Evolutionary conservation across 306 rosid species (phyloP), one percentile per base, ranked within the genome.

Genomic region (Vigna hirtella): DNA sequence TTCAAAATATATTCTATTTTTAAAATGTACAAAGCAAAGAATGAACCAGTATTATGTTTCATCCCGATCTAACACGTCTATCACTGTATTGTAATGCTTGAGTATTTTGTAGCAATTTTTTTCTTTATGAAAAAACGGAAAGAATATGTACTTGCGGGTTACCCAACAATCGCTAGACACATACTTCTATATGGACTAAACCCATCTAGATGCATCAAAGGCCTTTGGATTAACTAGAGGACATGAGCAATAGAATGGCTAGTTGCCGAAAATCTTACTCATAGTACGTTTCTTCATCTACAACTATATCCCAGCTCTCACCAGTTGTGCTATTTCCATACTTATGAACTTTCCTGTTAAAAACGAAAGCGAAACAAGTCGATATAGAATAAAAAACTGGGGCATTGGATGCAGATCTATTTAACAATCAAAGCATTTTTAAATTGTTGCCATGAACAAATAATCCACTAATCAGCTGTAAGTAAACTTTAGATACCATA

Each of bases 321-420:
- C 97, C 91, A 4, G 98, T 95, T 34, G 98, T 91, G 87, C 97
- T 95, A 77, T 95, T 92, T 79, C 98, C 98, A 79, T 92, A 95
- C 79, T 95, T 95, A 83, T 95, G 98, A 86, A 95, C 98, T 83
- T 95, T 95, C 72, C 98, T 95, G 97, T 45, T 79, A 61, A 64
- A 79, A 57, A 74, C 55, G 73, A 83, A 74, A 51, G 18, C 52
- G 20, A 66, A 43, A 22, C 77, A 34, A 83, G 64, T 34, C 38
- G 7, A 34, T 34, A 34, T 34, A 34, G 70, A 53, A 48, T 49
- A 26, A 52, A 84, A 71, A 55, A 9, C 24, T 18, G 55, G 14
- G 67, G 57, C 34, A 51, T 61, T 45, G 61, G 58, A 63, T 24
- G 62, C 22, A 67, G 18, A 82, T 65, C 40, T 72, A 58, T 28